Base-by-base conservation (phyloP, 2,329 filamentous ascomycete species). In the Colletotrichum shisoi region DNA sequence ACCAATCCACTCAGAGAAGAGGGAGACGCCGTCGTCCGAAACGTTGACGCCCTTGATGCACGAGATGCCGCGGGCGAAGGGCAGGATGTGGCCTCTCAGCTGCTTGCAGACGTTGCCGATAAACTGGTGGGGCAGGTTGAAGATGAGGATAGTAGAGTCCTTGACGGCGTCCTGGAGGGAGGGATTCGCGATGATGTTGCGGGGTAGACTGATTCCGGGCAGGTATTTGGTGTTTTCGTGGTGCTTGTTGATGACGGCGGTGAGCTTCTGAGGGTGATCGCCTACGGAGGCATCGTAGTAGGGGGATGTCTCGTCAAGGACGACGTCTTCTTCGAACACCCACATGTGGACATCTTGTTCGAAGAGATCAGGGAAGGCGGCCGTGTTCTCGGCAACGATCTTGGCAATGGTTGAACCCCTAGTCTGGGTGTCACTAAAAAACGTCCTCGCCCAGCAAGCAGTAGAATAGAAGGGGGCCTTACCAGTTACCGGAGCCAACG, bases 211-310 rank as follows among this genome's bases (percentile, higher is more conserved):
- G 75, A 99, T 91, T 73, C 88, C 88, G n/a, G 94, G 93, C 11
- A 99, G 90, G 81, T 99, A 99, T 81, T 98, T 99, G 82, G 97
- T 85, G 79, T 99, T 99, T 83, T 99, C 95, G 81, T 98, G 94
- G 74, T 91, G 81, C 51, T 85, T 86, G 83, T 99, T 99, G 87
- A 99, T 97, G 73, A 99, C 80, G 58, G 87, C 79, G 8, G 95
- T 97, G 78, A 99, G 89, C 81, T 97, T 97, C 78, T 95, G 91
- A 3, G 90, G 87, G 70, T 87, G 83, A 70, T 87, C 85, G 74
- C 86, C 85, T 44, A 85, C 83, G 66, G 84, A 80, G 21, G 85
- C 75, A 73, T 91, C 84, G 83, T 93, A 93, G 80, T 93, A 85
- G 72, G 87, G 88, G 56, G 91, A 94, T 70, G 85, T 84, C 73